A percentile compares a stretch with the other conserved stretches of the same genome.
Evolutionary conservation across 148 eudicot species (phyloP).

Genomic region (Selenicereus undatus): DNA sequence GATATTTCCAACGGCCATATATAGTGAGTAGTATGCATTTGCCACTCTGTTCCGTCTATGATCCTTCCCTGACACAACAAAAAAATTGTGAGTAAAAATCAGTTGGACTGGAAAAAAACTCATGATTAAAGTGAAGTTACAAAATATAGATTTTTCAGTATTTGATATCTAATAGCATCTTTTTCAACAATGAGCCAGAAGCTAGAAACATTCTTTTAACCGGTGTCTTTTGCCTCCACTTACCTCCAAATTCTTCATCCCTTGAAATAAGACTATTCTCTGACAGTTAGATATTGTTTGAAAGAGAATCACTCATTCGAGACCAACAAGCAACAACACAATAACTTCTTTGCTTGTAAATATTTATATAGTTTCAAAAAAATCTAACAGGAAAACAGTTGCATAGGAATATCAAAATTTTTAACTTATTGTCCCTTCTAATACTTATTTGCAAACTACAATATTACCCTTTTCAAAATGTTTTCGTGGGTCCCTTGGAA

Average conservation of each 20-base stretch:
- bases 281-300: too few relatives aligned
- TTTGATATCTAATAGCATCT: background rate
- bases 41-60: conserved; percentile 94
- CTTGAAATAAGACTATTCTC: too few relatives aligned
- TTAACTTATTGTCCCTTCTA: too few relatives aligned
- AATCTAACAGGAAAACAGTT: too few relatives aligned
- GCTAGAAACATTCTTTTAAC: background rate
- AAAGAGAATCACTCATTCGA: too few relatives aligned
- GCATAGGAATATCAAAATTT: too few relatives aligned
- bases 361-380: too few relatives aligned
- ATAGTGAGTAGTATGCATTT: conserved; percentile 92
- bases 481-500: too few relatives aligned
- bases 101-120: background rate
- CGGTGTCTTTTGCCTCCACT: background rate
- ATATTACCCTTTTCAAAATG: too few relatives aligned
- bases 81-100: background rate
- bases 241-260: background rate
- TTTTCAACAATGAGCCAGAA: background rate
- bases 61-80: conserved; percentile 62
- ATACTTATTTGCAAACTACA: too few relatives aligned
- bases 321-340: too few relatives aligned
- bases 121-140: background rate
- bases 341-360: too few relatives aligned
- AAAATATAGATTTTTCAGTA: background rate
- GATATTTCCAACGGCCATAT: conserved; percentile 93